phyloP scores from a whole-genome alignment of 805 yeast genomes.

The Myxozyma udenii region DNA sequence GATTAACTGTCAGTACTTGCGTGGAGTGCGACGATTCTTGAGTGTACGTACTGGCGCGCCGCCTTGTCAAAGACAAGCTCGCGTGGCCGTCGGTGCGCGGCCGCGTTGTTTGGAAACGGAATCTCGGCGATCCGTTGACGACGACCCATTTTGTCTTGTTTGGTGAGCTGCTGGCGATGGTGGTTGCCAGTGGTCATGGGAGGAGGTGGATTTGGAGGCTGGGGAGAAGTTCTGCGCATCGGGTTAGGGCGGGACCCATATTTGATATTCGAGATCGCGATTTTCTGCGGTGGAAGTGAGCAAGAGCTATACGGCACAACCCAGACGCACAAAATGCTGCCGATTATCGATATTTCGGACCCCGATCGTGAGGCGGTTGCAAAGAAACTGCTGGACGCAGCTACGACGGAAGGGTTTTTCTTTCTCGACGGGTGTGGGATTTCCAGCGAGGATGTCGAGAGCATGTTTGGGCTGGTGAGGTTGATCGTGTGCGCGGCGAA shows the following conservation, averaged over 20 bases:
- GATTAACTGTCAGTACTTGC: too few species aligned
- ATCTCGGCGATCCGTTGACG: not conserved
- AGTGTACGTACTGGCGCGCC: conserved; percentile 55
- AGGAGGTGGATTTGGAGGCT: too few species aligned
- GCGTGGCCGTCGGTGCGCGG: conserved; percentile 9
- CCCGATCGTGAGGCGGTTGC: conserved; percentile 45
- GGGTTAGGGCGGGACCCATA: too few species aligned
- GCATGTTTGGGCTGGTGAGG: conserved; percentile 44
- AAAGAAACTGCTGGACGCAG: conserved; percentile 54
- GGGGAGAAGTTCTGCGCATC: too few species aligned
- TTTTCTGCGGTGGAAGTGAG: too few species aligned
- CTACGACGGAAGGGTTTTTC: conserved; percentile 61
- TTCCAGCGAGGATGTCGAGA: conserved; percentile 52
- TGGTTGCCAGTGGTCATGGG: too few species aligned
- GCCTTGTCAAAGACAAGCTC: conserved; percentile 83
- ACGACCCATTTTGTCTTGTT: not conserved
- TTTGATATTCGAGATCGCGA: too few species aligned
- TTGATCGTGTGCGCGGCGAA: not conserved
- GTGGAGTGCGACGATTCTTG: too few species aligned
- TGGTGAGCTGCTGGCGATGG: not conserved
- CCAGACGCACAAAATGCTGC: conserved; percentile 11
- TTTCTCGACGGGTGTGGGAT: conserved; percentile 69
- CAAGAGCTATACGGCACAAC: too few species aligned
- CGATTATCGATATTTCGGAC: conserved; percentile 52
- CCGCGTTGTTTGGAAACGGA: not conserved